A percentile compares a stretch with the other conserved stretches of the same genome.
Conservation (phyloP, 257 asterid species). For the Jaltomata sinuosa region DNA sequence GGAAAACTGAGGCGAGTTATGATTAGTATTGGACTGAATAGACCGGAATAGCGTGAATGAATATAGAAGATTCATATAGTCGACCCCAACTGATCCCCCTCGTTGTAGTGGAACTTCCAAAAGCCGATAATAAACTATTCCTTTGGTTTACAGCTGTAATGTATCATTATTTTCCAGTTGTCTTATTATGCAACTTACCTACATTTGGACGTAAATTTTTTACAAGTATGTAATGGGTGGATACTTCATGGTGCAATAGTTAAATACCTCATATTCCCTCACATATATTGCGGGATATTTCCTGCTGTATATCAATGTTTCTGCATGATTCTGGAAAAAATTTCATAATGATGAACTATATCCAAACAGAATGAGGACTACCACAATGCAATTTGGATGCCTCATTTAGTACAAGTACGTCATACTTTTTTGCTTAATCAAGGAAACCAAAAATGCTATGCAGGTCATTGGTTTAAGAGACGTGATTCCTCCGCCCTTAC, state of each 20-base stretch:
- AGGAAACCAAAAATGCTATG: not conserved
- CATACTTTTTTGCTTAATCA: not conserved
- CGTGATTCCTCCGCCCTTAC: conserved; percentile 88
- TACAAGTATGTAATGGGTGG: not conserved
- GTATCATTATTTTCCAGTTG: not conserved
- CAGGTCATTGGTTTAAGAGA: conserved; percentile 77
- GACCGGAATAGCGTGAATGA: not conserved
- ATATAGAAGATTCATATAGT: not conserved
- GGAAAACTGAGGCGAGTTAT: not conserved
- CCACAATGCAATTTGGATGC: not conserved
- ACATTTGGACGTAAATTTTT: not conserved
- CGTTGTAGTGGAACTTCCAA: not conserved
- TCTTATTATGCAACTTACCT: not conserved
- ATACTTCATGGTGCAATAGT: not conserved
- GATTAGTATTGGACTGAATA: not conserved
- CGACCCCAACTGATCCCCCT: not conserved
- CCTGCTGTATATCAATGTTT: not conserved
- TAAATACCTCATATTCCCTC: not conserved
- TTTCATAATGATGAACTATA: not conserved
- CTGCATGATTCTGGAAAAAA: not conserved
- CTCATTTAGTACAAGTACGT: not conserved
- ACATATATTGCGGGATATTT: not conserved
- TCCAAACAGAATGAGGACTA: not conserved
- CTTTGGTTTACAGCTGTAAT: not conserved
- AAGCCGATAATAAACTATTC: not conserved